A percentile compares a stretch with the other conserved stretches of the same genome.
Evolutionary conservation across 73 alveolate genomes (phyloP).

Genomic region (Tetrahymena borealis): DNA sequence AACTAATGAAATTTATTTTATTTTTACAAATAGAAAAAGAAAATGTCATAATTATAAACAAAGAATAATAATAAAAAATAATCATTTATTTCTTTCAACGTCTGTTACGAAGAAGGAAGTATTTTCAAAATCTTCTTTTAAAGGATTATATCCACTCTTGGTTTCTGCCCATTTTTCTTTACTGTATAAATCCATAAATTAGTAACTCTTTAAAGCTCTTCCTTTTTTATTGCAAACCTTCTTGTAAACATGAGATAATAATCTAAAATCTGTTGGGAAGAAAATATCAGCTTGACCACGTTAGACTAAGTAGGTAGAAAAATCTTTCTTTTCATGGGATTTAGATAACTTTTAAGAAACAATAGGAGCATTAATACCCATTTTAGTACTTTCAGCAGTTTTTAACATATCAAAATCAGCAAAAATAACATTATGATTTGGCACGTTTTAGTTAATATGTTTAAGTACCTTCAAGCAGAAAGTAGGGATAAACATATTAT

Average conservation of each 20-base stretch:
- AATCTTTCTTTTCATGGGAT: conserved; percentile 66
- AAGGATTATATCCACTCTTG: conserved; percentile 64
- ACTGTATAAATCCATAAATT: conserved; percentile 61
- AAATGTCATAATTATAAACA: neutral
- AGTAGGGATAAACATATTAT: conserved; percentile 72
- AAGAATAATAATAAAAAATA: neutral
- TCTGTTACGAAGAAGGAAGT: conserved; percentile 54
- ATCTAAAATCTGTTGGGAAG: conserved; percentile 72
- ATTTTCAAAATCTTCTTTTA: conserved; percentile 73
- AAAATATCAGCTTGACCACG: conserved; percentile 79
- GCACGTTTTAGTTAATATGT: conserved; percentile 38
- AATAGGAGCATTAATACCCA: conserved; percentile 69
- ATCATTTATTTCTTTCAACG: neutral
- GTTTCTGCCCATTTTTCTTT: conserved; percentile 62
- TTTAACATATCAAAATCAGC: conserved; percentile 76
- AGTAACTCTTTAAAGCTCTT: conserved; percentile 42
- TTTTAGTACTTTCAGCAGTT: conserved; percentile 21
- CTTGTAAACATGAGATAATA: conserved; percentile 50
- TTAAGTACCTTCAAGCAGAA: conserved; percentile 44
- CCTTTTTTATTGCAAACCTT: conserved; percentile 38
- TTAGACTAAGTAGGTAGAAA: conserved; percentile 49
- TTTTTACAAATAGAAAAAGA: too few species aligned
- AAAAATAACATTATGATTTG: conserved; percentile 58
- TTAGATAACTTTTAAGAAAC: conserved; percentile 66
- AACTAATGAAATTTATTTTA: too few species aligned